Conservation (phyloP, 1,284 basidiomycete species). For the Trichosporon sp. region DNA sequence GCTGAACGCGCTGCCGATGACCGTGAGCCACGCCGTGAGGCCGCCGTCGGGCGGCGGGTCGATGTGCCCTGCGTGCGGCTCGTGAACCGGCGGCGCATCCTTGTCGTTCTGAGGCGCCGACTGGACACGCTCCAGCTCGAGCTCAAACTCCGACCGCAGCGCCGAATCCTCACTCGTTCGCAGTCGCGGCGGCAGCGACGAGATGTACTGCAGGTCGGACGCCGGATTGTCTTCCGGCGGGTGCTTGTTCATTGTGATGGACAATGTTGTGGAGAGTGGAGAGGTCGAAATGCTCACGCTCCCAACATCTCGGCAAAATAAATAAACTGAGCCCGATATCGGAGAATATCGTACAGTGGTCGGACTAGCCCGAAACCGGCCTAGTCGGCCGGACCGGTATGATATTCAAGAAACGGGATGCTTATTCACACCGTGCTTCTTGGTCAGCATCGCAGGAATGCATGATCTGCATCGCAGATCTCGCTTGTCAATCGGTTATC, state of each 20-base stretch:
- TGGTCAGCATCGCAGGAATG: too few species aligned
- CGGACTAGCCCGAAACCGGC: background rate
- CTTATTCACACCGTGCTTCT: too few species aligned
- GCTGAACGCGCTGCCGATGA: slow-evolving; percentile 32
- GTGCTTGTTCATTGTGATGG: background rate
- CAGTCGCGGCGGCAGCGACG: background rate
- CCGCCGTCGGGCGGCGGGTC: slow-evolving; percentile 34
- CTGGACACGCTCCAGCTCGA: background rate
- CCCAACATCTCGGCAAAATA: background rate
- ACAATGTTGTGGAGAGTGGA: background rate
- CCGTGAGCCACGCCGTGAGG: slow-evolving; percentile 26
- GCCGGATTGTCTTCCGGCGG: background rate
- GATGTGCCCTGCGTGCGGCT: background rate
- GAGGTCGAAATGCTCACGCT: background rate
- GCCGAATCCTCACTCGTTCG: background rate
- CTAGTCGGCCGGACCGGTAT: background rate
- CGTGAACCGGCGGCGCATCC: background rate
- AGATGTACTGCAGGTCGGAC: background rate
- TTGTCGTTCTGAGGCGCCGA: background rate
- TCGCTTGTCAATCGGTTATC: too few species aligned
- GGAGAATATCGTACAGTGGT: background rate
- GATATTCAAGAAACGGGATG: too few species aligned
- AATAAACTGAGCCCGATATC: background rate
- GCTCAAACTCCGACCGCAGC: background rate
- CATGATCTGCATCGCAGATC: too few species aligned